A percentile compares a stretch with the other conserved stretches of the same genome.
These are phyloP conservation scores for Salix exigua DNA, from an alignment of 345 rosid genomes.

Conservation along the genomic window DNA sequence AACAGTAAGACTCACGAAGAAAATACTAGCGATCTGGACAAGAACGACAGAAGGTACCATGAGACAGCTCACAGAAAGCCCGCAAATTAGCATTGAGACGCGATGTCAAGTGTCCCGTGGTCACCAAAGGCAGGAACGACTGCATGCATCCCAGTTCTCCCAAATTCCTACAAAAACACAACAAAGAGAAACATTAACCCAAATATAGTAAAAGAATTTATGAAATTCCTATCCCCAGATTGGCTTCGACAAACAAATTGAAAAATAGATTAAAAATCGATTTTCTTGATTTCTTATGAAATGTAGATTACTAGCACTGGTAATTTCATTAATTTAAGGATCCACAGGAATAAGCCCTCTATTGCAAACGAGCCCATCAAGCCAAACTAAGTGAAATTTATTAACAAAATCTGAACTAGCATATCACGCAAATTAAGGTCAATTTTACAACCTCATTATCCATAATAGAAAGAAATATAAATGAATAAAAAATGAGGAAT, in stretches of 20 bases:
- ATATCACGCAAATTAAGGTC: no score
- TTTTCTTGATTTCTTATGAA: background rate
- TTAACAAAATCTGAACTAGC: background rate
- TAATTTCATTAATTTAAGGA: background rate
- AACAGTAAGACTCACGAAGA: conserved; percentile 81
- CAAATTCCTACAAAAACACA: conserved; percentile 47
- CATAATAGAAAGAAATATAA: no score
- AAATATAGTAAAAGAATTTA: no score
- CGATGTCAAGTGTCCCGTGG: conserved; percentile 52
- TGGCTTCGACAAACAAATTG: background rate
- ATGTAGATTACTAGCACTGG: background rate
- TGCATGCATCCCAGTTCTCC: conserved; percentile 74
- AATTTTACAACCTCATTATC: no score
- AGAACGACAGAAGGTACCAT: conserved; percentile 93
- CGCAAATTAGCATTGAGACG: conserved; percentile 64
- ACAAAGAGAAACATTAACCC: background rate
- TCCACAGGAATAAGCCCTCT: background rate
- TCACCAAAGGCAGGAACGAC: conserved; percentile 67
- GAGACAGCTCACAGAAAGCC: conserved; percentile 89
- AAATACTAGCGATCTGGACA: conserved; percentile 96
- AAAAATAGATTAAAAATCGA: background rate
- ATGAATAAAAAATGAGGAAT: background rate
- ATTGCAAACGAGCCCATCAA: background rate
- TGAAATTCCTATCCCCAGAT: no score
- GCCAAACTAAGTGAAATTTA: background rate